Conservation (phyloP, 176 grass and related monocot genomes). For the Canna indica region DNA sequence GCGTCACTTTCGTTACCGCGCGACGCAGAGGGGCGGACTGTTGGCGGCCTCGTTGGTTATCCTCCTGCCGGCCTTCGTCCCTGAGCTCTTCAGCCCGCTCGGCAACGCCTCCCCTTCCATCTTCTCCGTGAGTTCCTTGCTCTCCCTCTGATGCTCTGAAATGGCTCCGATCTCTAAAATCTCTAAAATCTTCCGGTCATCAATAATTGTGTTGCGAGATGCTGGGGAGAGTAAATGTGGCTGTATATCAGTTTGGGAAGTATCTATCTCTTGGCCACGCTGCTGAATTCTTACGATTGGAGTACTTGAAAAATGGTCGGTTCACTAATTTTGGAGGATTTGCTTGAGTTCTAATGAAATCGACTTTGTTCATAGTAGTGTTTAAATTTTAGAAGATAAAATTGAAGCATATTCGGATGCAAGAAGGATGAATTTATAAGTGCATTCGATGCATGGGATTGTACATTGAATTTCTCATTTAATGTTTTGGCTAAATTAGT, state of each 20-base stretch:
- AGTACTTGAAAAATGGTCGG: too few species aligned
- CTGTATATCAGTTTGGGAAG: too few species aligned
- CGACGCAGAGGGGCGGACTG: slow-evolving; percentile 19
- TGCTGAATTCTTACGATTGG: too few species aligned
- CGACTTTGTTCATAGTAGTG: not conserved
- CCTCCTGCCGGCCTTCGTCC: slow-evolving; percentile 49
- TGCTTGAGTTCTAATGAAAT: slow-evolving; percentile 7
- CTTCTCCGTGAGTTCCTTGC: slow-evolving; percentile 47
- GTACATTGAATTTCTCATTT: too few species aligned
- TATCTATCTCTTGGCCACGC: too few species aligned
- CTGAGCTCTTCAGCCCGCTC: slow-evolving; percentile 42
- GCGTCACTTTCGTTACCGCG: not conserved
- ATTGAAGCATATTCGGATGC: not conserved
- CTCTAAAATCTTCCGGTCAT: too few species aligned
- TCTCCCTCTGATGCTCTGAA: not conserved
- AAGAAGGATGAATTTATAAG: not conserved
- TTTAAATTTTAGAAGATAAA: not conserved
- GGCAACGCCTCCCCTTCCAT: slow-evolving; percentile 52
- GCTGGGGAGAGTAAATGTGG: too few species aligned
- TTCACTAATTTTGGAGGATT: not conserved
- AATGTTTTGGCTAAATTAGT: too few species aligned
- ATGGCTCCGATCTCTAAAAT: not conserved
- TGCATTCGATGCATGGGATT: too few species aligned
- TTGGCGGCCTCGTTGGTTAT: slow-evolving; percentile 34
- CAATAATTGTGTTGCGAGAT: too few species aligned